These are phyloP conservation scores for Sphaerostilbella broomeana DNA, from an alignment of 2,329 filamentous ascomycete genomes.

Conservation along the genomic window DNA sequence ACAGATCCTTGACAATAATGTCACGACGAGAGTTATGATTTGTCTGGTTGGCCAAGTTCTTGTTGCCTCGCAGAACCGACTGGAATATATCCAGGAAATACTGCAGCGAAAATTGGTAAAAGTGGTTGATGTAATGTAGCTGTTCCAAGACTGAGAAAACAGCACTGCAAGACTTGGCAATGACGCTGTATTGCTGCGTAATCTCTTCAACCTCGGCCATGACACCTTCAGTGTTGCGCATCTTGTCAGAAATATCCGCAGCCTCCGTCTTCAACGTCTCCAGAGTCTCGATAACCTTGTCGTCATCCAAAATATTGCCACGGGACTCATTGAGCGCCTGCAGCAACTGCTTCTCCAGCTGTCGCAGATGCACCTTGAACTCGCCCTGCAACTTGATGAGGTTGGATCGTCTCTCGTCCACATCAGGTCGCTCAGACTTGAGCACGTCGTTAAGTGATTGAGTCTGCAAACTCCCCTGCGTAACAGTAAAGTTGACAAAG, in stretches of 20 bases:
- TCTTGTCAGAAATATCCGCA: constrained; percentile 92
- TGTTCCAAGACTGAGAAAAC: constrained; percentile 97
- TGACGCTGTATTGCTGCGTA: constrained; percentile 86
- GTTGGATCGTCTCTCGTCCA: constrained; percentile 92
- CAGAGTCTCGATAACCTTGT: constrained; percentile 94
- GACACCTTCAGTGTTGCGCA: constrained; percentile 91
- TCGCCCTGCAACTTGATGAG: constrained; percentile 98
- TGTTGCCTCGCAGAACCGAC: constrained; percentile 76
- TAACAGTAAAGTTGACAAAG: constrained; percentile 99
- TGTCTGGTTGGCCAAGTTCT: constrained; percentile 60
- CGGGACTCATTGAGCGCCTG: constrained; percentile 96
- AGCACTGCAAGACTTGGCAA: constrained; percentile 91
- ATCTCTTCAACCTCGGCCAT: constrained; percentile 98
- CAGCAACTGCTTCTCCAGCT: constrained; percentile 87
- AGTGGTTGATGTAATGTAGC: constrained; percentile 96
- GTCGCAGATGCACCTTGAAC: constrained; percentile 95
- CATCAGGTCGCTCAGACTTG: constrained; percentile 94
- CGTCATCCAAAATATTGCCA: constrained; percentile 96
- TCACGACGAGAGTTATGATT: constrained; percentile 77
- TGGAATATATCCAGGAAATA: constrained; percentile 99
- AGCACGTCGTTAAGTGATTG: constrained; percentile 96
- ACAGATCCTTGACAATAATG: constrained; percentile 84
- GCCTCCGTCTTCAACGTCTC: constrained; percentile 98
- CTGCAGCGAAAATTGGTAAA: constrained; percentile 98
- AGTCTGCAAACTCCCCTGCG: constrained; percentile 95